A percentile compares a stretch with the other conserved stretches of the same genome.
These are phyloP conservation scores for Ilyonectria destructans DNA, from an alignment of 2,329 filamentous ascomycete species.

Conservation along the genomic window DNA sequence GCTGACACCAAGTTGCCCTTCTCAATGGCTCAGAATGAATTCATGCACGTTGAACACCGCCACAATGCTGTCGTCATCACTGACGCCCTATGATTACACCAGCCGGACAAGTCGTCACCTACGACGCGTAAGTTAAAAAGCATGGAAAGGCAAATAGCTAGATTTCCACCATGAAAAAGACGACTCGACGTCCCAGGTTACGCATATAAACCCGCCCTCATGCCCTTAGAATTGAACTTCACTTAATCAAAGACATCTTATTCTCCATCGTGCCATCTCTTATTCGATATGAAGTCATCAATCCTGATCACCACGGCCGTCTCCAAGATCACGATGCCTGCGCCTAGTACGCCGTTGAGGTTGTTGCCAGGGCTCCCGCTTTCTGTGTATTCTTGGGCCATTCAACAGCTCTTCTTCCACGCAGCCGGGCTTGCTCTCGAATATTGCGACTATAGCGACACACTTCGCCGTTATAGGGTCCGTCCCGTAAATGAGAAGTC, in stretches of 20 bases:
- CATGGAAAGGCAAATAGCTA: background rate
- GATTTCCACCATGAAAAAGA: background rate
- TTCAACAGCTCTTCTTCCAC: background rate
- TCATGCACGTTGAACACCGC: too few relatives aligned
- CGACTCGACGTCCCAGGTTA: background rate
- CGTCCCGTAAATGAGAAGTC: conserved; percentile 2
- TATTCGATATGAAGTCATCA: conserved; percentile 2
- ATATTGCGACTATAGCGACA: conserved; percentile 2
- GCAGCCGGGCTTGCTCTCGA: background rate
- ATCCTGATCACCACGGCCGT: background rate
- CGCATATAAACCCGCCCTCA: background rate
- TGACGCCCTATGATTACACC: too few relatives aligned
- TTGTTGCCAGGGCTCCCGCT: background rate
- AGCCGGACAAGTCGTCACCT: too few relatives aligned
- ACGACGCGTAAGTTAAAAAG: background rate
- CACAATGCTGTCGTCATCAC: too few relatives aligned
- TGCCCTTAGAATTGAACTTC: conserved; percentile 1
- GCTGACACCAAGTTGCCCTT: too few relatives aligned
- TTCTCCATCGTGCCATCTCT: background rate
- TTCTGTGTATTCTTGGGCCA: conserved; percentile 7
- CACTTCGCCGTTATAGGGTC: conserved; percentile 1
- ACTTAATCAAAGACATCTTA: background rate
- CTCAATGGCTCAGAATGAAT: too few relatives aligned
- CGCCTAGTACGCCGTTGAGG: background rate
- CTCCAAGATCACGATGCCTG: background rate